A percentile compares a stretch with the other conserved stretches of the same genome.
Evolutionary conservation across 352 stramenopile species (phyloP).

Genomic region (Globisporangium takayamanum): DNA sequence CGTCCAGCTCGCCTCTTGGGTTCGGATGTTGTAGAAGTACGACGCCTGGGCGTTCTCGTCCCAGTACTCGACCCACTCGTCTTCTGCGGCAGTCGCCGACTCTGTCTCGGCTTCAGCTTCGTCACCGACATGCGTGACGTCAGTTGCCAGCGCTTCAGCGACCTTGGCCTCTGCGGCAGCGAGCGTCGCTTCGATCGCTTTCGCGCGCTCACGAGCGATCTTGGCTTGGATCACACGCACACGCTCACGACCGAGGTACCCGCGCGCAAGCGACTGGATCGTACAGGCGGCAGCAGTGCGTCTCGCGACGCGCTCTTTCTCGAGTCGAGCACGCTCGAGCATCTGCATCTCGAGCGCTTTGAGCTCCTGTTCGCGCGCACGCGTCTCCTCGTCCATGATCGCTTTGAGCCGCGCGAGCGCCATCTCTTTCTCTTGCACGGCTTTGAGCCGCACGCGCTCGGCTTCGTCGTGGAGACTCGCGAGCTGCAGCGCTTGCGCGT

Average conservation of each 20-base stretch:
- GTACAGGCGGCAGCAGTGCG: constrained; percentile 42
- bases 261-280: constrained; percentile 50
- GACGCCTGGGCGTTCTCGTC: constrained; percentile 84
- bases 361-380: constrained; percentile 59
- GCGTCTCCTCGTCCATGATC: constrained; percentile 67
- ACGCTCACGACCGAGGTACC: constrained; percentile 48
- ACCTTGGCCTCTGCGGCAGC: constrained; percentile 57
- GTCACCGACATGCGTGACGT: not conserved
- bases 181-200: constrained; percentile 47
- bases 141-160: constrained; percentile 26
- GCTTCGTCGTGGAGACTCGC: constrained; percentile 52
- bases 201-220: constrained; percentile 58
- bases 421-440: constrained; percentile 62
- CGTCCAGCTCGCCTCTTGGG: constrained; percentile 84
- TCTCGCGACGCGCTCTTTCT: constrained; percentile 52
- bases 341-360: constrained; percentile 67
- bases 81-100: constrained; percentile 15
- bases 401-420: constrained; percentile 53
- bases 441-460: constrained; percentile 44
- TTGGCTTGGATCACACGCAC: constrained; percentile 51
- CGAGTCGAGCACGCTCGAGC: constrained; percentile 55
- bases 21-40: constrained; percentile 88
- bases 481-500: constrained; percentile 40
- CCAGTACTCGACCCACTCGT: constrained; percentile 89
- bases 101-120: constrained; percentile 5